Evolutionary conservation across 805 yeast species (phyloP).

Genomic region (Kregervanrija fluxuum): DNA sequence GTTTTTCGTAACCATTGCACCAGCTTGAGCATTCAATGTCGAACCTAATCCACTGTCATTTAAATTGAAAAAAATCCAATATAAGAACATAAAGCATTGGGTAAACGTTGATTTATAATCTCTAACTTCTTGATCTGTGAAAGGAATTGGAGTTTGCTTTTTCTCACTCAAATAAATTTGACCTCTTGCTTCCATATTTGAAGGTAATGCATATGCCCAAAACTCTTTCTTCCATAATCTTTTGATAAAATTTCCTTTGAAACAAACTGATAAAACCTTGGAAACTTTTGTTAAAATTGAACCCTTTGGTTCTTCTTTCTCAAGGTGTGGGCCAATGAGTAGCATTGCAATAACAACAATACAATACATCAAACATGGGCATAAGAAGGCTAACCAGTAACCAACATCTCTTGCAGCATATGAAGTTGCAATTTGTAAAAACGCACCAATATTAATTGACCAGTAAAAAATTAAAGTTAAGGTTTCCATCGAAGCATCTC

Average conservation of each 20-base stretch:
- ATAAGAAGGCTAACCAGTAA: slow-evolving; percentile 47
- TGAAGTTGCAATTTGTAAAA: slow-evolving; percentile 45
- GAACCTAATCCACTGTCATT: slow-evolving; percentile 45
- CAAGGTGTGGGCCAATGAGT: slow-evolving; percentile 26
- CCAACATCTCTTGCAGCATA: slow-evolving; percentile 46
- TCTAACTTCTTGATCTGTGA: slow-evolving; percentile 39
- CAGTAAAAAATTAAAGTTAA: slow-evolving; percentile 43
- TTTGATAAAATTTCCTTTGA: slow-evolving; percentile 34
- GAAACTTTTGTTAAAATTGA: slow-evolving; percentile 39
- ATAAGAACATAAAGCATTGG: slow-evolving; percentile 39
- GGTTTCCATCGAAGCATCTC: slow-evolving; percentile 34
- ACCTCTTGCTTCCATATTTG: slow-evolving; percentile 38
- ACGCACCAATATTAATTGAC: slow-evolving; percentile 50
- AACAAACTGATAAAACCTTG: slow-evolving; percentile 35
- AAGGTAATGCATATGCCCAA: slow-evolving; percentile 45
- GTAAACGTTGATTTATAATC: slow-evolving; percentile 37
- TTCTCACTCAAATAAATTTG: slow-evolving; percentile 24
- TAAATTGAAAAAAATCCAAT: slow-evolving; percentile 31
- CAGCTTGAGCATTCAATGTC: slow-evolving; percentile 46
- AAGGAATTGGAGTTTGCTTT: slow-evolving; percentile 26
- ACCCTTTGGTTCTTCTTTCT: slow-evolving; percentile 32
- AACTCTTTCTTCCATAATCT: slow-evolving; percentile 35
- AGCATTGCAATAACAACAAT: slow-evolving; percentile 44
- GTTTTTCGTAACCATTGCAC: slow-evolving; percentile 43
- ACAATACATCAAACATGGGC: slow-evolving; percentile 49